These are phyloP conservation scores for Backusella tarrabulga DNA, from an alignment of 192 early-diverging fungal species.

Conservation along the genomic window DNA sequence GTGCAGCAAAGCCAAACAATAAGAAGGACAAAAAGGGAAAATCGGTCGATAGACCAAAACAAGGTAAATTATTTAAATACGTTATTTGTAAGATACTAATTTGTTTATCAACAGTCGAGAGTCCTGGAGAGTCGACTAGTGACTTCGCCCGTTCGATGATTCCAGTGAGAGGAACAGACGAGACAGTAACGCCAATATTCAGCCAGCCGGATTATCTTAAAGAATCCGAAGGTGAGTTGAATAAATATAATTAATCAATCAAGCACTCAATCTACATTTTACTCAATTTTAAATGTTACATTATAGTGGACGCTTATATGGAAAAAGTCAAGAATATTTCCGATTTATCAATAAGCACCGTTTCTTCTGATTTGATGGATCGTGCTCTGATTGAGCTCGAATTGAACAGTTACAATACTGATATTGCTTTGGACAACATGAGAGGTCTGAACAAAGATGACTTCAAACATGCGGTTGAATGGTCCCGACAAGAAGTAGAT, in stretches of 20 bases:
- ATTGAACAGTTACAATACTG: conserved; percentile 49
- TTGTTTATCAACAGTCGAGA: neutral
- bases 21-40: neutral
- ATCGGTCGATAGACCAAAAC: neutral
- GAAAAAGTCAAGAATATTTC: conserved; percentile 27
- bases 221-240: conserved; percentile 38
- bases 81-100: neutral
- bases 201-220: conserved; percentile 35
- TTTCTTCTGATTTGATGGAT: conserved; percentile 67
- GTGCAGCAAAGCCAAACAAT: neutral
- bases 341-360: conserved; percentile 34
- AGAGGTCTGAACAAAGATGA: conserved; percentile 45
- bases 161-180: conserved; percentile 17
- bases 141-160: neutral
- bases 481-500: conserved; percentile 50
- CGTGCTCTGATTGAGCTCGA: conserved; percentile 56
- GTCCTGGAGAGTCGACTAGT: neutral
- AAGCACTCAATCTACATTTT: neutral
- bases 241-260: neutral
- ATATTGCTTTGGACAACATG: conserved; percentile 56
- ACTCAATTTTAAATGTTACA: no score
- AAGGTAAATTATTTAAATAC: neutral
- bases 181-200: conserved; percentile 39
- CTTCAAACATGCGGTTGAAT: conserved; percentile 46
- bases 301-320: conserved; percentile 46